phyloP scores from a whole-genome alignment of 768 basidiomycete genomes.

The Serendipita sp. region DNA sequence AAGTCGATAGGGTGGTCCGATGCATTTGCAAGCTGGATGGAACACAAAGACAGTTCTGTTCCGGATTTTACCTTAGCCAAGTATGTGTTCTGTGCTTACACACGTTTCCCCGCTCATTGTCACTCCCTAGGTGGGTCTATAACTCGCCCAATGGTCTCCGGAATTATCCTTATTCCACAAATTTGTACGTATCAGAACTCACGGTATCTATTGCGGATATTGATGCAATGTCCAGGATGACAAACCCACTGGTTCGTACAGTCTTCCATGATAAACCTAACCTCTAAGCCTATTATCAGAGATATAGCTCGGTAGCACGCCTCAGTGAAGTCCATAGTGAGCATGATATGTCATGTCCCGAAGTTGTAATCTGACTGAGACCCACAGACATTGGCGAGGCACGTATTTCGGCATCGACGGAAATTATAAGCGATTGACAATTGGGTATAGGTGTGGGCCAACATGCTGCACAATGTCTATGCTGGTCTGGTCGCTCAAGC shows the following conservation, averaged over 20 bases:
- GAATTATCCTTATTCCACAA: slow-evolving; percentile 41
- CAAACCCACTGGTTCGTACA: slow-evolving; percentile 11
- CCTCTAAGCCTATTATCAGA: no score
- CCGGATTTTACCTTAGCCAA: slow-evolving; percentile 15
- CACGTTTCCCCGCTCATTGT: no score
- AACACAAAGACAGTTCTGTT: slow-evolving; percentile 26
- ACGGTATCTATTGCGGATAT: no score
- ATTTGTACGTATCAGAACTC: slow-evolving; percentile 12
- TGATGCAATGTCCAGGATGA: slow-evolving; percentile 14
- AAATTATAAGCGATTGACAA: no score
- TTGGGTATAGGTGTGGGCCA: slow-evolving; percentile 29
- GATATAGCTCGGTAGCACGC: no score
- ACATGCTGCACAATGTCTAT: slow-evolving; percentile 24
- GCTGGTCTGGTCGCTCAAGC: slow-evolving; percentile 13
- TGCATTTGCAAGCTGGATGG: slow-evolving; percentile 15
- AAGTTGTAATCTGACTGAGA: no score
- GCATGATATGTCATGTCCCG: no score
- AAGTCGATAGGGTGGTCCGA: neutral
- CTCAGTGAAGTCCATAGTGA: no score
- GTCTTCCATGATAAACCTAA: neutral
- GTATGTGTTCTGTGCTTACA: no score
- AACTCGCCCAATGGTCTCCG: slow-evolving; percentile 37
- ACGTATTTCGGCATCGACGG: no score
- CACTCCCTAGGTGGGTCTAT: slow-evolving; percentile 36
- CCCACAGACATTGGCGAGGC: slow-evolving; percentile 12